Base-by-base conservation (phyloP, 2,329 filamentous ascomycete species). In the Colletotrichum graminicola region DNA sequence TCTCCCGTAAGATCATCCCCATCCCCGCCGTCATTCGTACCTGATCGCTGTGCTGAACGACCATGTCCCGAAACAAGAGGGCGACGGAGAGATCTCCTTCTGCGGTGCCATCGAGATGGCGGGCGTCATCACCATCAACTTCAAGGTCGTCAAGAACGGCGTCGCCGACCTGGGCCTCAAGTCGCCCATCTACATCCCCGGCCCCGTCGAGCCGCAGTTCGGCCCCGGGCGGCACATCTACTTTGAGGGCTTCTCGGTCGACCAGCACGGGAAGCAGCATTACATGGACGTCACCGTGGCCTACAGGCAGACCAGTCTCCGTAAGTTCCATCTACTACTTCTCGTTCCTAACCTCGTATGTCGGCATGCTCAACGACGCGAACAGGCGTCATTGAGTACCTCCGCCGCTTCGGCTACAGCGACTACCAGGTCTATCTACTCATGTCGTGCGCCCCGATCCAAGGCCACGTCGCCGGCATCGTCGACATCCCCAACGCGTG, bases 41-140 rank as follows among this genome's bases (percentile, higher is more conserved):
- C 26, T n/a, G 21, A 18, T 23, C 21, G 41, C n/a, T 4, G 32
- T 57, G 10, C n/a, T 36, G 64, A 32, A 57, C n/a, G 45, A 41
- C n/a, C 51, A 34, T 43, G 62, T 72, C 23, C 29, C 7, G 12
- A 3, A 5, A 2, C 5, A 87, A 87, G 86, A 97, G 81, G 94
- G 94, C 11, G 94, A 97, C 78, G 94, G 94, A 8, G 94, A 97
- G 79, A 97, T 97, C 71, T 94, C 91, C 3, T 98, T 94, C 78
- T 94, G 92, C 74, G 92, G 92, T 26, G 95, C 94, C 7, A 98
- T 97, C 76, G 95, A 98, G 80, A 98, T 98, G 93, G 94, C 94
- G 0, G 94, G 94, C 5, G 85, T 94, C 54, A 97, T 97, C 76
- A 97, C 94, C 3, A 89, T 97, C 81, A 97, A 96, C 77, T 95